Percentiles rank a stretch among this genome's conserved stretches.
Conservation (phyloP, 768 basidiomycete species). For the Cystofilobasidium bisporidii region DNA sequence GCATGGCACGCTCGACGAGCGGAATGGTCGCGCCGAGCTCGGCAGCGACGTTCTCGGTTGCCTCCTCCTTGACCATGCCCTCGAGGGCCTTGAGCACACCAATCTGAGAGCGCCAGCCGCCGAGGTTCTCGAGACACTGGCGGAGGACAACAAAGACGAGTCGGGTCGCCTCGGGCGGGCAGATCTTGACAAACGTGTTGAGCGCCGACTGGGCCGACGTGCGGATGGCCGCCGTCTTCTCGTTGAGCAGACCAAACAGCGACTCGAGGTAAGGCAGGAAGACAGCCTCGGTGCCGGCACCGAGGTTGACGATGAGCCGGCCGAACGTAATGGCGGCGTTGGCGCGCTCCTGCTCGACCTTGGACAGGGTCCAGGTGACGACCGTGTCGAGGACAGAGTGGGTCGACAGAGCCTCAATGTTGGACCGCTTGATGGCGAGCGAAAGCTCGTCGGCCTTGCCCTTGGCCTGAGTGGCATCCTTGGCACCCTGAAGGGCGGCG, state of each 20-base stretch:
- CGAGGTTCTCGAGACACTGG: constrained; percentile 51
- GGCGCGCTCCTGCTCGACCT: constrained; percentile 38
- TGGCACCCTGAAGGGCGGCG: constrained; percentile 21
- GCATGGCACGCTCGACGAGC: constrained; percentile 80
- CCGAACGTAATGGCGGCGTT: constrained; percentile 40
- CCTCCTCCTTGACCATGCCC: constrained; percentile 50
- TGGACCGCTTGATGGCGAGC: constrained; percentile 28
- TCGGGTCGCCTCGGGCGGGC: constrained; percentile 72
- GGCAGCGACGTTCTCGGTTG: constrained; percentile 66
- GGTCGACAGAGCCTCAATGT: constrained; percentile 21
- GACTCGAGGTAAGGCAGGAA: constrained; percentile 66
- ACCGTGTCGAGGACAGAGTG: constrained; percentile 51
- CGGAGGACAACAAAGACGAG: constrained; percentile 55
- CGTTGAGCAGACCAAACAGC: constrained; percentile 76
- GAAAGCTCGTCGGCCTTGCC: constrained; percentile 28
- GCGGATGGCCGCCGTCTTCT: constrained; percentile 88
- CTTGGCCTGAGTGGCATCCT: constrained; percentile 26
- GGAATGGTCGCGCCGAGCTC: constrained; percentile 74
- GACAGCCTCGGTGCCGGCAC: constrained; percentile 58
- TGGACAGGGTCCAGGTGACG: constrained; percentile 42
- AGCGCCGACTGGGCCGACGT: constrained; percentile 66
- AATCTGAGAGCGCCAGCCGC: constrained; percentile 94
- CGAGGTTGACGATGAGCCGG: constrained; percentile 38
- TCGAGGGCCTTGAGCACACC: constrained; percentile 80
- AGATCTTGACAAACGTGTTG: constrained; percentile 72